These are phyloP conservation scores for Candida glaebosa DNA, from an alignment of 805 yeast genomes.

Conservation along the genomic window DNA sequence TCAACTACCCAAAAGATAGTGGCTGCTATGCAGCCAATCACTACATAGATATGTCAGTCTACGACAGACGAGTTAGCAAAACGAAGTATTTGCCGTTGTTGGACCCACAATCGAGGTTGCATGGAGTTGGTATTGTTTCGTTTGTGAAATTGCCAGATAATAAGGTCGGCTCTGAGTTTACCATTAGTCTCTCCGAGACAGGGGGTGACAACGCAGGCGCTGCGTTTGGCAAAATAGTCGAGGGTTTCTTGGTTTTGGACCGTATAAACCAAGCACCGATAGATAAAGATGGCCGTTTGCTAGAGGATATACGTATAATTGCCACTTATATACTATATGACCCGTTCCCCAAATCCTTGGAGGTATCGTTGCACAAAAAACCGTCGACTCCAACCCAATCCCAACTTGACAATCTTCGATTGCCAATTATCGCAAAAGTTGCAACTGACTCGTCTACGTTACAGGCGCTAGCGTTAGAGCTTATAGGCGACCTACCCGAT, in stretches of 20 bases:
- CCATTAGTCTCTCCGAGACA: conserved; percentile 7
- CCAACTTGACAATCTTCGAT: conserved; percentile 11
- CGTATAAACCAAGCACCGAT: conserved; percentile 35
- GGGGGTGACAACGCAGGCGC: neutral
- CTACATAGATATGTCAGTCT: conserved; percentile 9
- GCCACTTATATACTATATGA: conserved; percentile 50
- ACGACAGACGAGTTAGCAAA: neutral
- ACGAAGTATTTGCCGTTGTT: conserved; percentile 4
- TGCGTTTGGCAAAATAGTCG: conserved; percentile 51
- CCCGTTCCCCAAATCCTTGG: conserved; percentile 35
- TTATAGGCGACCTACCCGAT: conserved; percentile 60
- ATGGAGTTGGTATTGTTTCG: conserved; percentile 13
- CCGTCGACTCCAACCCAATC: conserved; percentile 13
- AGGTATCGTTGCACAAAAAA: conserved; percentile 19
- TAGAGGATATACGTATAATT: conserved; percentile 41
- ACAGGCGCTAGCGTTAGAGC: conserved; percentile 59
- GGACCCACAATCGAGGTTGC: neutral
- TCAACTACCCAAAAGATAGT: conserved; percentile 34
- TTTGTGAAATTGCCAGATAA: conserved; percentile 6
- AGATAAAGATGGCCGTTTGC: conserved; percentile 25
- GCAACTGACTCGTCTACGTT: conserved; percentile 35
- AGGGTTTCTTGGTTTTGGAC: conserved; percentile 48
- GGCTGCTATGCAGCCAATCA: conserved; percentile 9
- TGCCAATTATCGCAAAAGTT: conserved; percentile 11
- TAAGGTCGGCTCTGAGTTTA: conserved; percentile 13